Base-by-base conservation (phyloP, 805 yeast genomes). In the Suhomyces vadensis region DNA sequence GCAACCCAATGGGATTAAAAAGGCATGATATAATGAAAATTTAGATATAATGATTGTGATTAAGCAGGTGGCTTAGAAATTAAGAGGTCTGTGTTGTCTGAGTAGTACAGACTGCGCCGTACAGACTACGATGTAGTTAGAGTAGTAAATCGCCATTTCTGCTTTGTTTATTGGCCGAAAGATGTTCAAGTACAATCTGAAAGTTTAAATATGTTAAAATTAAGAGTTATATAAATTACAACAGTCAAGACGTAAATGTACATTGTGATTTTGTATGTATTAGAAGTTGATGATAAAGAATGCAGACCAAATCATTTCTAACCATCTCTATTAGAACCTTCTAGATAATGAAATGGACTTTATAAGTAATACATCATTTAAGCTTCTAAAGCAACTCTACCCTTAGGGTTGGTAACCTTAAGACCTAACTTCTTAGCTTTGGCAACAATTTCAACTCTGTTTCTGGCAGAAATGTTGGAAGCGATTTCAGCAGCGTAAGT, bases 401-500 rank as follows among this genome's bases (percentile, higher is more conserved):
- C 99, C 82, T 88, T 83, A 73, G 97, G 95, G 82, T 94, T 94
- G 84, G 99, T 94, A 69, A 94, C 97, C 85, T 90, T 91, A 72
- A 94, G 82, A 79, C 98, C 98, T 68, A 90, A 81, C 75, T 95
- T 88, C 85, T 90, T 92, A 69, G 99, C 99, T 81, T 88, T 90
- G 65, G 95, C 85, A 66, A 94, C 82, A 65, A 94, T 88, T 69
- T 79, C 91, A 70, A 91, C 91, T 84, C 99, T 90, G 94, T 94
- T 91, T 82, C 83, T 91, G 64, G 98, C 88, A 64, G 98, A 91
- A 64, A 94, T 94, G 76, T 86, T 88, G 91, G 89, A 97, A 65
- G 98, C 96, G 68, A 94, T 94, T 83, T 94, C 99, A 74, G 99
- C 99, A 75, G 99, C 99, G 78, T 88, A 94, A 65, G 96, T 80